Conservation (phyloP, 345 rosid species). For the Eucalyptus curtisii region DNA sequence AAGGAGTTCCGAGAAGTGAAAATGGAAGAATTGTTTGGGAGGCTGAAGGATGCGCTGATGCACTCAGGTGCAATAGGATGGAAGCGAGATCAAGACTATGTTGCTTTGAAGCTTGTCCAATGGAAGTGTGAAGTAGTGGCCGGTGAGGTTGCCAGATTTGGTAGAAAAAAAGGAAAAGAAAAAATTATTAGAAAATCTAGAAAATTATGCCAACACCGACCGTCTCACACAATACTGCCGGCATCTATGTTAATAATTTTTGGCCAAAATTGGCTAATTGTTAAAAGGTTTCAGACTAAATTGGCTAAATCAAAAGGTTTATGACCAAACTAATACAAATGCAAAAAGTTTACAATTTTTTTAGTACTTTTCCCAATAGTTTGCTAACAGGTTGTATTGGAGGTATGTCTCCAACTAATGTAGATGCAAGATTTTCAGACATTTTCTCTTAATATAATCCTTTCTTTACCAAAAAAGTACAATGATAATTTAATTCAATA, state of each 20-base stretch:
- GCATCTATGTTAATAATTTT: no score
- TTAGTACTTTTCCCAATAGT: fast-evolving
- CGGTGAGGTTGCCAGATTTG: neutral
- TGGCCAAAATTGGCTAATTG: fast-evolving
- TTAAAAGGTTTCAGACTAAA: no score
- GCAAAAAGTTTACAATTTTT: no score
- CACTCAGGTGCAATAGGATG: neutral
- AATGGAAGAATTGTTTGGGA: neutral
- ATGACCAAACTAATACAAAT: no score
- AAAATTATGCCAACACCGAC: fast-evolving
- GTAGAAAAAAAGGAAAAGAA: fast-evolving
- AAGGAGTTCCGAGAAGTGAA: neutral
- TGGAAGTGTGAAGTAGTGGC: neutral
- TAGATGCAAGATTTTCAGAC: no score
- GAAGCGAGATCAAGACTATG: neutral
- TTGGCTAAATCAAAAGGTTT: no score
- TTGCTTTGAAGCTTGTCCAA: neutral
- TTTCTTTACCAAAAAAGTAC: no score
- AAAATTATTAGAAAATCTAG: neutral
- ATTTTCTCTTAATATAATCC: no score
- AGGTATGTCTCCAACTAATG: no score
- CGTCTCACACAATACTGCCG: fast-evolving
- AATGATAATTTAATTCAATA: no score
- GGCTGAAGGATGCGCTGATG: neutral
- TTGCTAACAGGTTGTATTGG: no score